These are phyloP conservation scores for Ehretia macrophylla DNA, from an alignment of 257 asterid genomes.

Conservation along the genomic window DNA sequence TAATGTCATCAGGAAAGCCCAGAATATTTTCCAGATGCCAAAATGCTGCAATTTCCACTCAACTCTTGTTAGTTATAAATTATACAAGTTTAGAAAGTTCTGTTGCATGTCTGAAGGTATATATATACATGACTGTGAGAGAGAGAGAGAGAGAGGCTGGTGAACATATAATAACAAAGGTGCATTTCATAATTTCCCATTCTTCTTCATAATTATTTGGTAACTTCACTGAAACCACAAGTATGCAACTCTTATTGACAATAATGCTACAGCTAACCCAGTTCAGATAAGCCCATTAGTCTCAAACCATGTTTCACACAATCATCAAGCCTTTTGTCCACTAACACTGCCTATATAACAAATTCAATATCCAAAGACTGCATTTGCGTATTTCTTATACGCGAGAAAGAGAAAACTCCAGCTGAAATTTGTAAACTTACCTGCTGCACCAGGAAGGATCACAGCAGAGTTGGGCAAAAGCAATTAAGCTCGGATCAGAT, in stretches of 20 bases:
- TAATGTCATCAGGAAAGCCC: no score
- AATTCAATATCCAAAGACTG: no score
- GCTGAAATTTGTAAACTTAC: conserved; percentile 32
- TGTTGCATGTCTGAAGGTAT: no score
- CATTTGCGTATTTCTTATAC: neutral
- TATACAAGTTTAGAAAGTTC: neutral
- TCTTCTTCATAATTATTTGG: neutral
- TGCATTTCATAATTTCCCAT: no score
- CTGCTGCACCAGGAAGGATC: conserved; percentile 69
- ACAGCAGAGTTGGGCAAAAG: conserved; percentile 90
- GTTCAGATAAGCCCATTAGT: no score
- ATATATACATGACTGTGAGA: no score
- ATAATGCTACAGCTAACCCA: no score
- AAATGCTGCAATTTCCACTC: neutral
- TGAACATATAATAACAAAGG: no score
- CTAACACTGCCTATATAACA: no score
- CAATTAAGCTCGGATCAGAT: conserved; percentile 89
- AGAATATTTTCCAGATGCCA: neutral
- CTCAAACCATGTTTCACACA: neutral
- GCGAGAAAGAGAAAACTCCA: neutral
- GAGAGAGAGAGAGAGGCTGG: no score
- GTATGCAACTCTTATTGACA: no score
- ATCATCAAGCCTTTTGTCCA: neutral
- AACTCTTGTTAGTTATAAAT: neutral
- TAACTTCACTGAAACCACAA: neutral